Percentiles rank a stretch among this genome's conserved stretches.
These are phyloP conservation scores for Thelonectria blattea DNA, from an alignment of 2,329 filamentous ascomycete species.

Conservation along the genomic window DNA sequence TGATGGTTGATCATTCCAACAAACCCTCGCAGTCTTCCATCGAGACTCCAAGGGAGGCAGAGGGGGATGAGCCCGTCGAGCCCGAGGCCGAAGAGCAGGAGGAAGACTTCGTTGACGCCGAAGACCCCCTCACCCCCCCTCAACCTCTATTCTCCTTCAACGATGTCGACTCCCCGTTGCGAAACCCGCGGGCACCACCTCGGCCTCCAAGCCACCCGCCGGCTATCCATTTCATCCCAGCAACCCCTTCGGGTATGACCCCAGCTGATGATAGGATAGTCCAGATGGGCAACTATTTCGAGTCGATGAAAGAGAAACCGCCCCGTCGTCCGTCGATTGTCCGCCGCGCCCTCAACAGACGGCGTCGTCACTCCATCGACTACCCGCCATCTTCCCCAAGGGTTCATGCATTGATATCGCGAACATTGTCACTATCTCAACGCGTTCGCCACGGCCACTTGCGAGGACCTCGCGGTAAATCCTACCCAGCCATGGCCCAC, in stretches of 20 bases:
- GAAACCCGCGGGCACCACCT: constrained; percentile 67
- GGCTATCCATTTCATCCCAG: constrained; percentile 65
- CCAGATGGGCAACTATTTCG: constrained; percentile 61
- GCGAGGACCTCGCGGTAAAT: constrained; percentile 34
- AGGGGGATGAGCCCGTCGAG: constrained; percentile 34
- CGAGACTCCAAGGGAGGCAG: constrained; percentile 35
- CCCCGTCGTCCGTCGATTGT: constrained; percentile 57
- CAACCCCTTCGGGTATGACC: constrained; percentile 65
- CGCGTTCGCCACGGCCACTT: constrained; percentile 43
- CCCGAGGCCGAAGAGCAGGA: constrained; percentile 46
- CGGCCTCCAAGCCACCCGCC: constrained; percentile 52
- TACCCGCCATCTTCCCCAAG: constrained; percentile 50
- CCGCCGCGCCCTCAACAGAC: constrained; percentile 58
- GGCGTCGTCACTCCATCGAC: constrained; percentile 52
- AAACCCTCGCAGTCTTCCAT: constrained; percentile 56
- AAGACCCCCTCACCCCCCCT: constrained; percentile 57
- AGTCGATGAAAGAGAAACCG: constrained; percentile 53
- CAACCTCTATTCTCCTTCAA: constrained; percentile 56
- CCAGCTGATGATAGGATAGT: constrained; percentile 59
- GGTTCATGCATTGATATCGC: constrained; percentile 51
- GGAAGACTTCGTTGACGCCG: constrained; percentile 45
- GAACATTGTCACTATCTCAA: constrained; percentile 61
- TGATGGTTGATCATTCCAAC: constrained; percentile 64
- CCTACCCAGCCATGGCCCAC: constrained; percentile 38
- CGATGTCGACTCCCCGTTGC: constrained; percentile 65